Evolutionary conservation across 192 early-diverging fungal genomes (phyloP).

Genomic region (Chytriomyces sp.): DNA sequence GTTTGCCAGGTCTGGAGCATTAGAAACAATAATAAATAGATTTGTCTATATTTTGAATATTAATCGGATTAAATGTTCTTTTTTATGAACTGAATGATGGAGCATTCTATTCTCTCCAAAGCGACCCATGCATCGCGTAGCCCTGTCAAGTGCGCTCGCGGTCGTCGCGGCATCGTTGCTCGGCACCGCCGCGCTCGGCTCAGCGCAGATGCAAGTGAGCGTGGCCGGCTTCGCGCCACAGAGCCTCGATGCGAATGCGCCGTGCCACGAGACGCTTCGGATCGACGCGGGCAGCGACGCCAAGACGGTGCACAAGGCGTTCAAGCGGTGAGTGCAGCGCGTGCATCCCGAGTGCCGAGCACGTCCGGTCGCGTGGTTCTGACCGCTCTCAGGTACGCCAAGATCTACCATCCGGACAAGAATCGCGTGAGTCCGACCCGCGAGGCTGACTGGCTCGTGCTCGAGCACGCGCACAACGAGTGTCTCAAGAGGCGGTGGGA

Average conservation of each 20-base stretch:
- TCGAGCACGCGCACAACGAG: neutral
- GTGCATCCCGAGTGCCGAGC: too few species aligned
- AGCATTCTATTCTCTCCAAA: too few species aligned
- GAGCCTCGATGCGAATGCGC: neutral
- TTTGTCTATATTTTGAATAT: too few species aligned
- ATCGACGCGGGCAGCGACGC: neutral
- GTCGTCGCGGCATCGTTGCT: too few species aligned
- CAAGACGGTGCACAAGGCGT: neutral
- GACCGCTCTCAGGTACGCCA: too few species aligned
- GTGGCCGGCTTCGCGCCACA: neutral
- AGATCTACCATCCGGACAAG: neutral
- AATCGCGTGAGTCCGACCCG: neutral
- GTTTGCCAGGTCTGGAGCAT: too few species aligned
- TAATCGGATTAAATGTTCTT: too few species aligned
- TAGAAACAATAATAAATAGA: too few species aligned
- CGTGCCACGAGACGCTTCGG: neutral
- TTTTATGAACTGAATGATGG: too few species aligned
- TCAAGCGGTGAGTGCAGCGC: too few species aligned
- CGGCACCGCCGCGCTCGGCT: too few species aligned
- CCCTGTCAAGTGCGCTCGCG: neutral
- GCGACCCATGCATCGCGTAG: neutral
- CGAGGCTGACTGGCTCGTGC: neutral
- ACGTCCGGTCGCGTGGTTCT: too few species aligned
- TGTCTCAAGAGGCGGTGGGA: neutral
- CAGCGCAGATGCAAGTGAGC: neutral